phyloP scores from a whole-genome alignment of 345 rosid species.

The Sisymbrium altissimum region DNA sequence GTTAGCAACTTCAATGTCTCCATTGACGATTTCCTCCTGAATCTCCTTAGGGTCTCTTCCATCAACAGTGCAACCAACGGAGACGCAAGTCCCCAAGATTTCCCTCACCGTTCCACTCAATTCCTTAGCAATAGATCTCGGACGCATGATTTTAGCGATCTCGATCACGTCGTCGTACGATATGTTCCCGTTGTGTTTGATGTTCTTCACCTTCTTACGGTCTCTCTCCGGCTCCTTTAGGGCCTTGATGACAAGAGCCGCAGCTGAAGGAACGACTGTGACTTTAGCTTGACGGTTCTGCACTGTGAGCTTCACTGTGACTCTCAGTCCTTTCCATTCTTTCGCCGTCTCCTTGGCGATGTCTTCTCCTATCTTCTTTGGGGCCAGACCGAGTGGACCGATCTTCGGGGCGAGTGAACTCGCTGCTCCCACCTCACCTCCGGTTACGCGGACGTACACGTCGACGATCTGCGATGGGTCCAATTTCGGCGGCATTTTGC shows the following conservation, averaged over 20 bases:
- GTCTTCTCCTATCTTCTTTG: slow-evolving; percentile 77
- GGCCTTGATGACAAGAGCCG: slow-evolving; percentile 59
- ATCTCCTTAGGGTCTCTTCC: slow-evolving; percentile 56
- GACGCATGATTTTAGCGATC: slow-evolving; percentile 50
- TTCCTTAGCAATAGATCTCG: slow-evolving; percentile 60
- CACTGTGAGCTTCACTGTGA: slow-evolving; percentile 64
- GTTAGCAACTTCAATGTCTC: slow-evolving; percentile 49
- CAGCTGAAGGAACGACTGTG: slow-evolving; percentile 60
- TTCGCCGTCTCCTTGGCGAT: slow-evolving; percentile 69
- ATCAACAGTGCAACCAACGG: slow-evolving; percentile 61
- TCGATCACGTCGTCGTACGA: slow-evolving; percentile 57
- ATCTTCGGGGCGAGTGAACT: slow-evolving; percentile 69
- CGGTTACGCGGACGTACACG: slow-evolving; percentile 65
- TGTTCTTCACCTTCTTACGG: slow-evolving; percentile 48
- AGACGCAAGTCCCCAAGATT: slow-evolving; percentile 60
- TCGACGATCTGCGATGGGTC: slow-evolving; percentile 64
- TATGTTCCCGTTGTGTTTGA: slow-evolving; percentile 47
- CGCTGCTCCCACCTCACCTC: slow-evolving; percentile 68
- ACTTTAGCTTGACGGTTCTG: slow-evolving; percentile 72
- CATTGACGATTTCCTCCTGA: slow-evolving; percentile 48
- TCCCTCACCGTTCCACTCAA: slow-evolving; percentile 55
- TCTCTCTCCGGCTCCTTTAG: slow-evolving; percentile 63
- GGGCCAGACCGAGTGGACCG: slow-evolving; percentile 78
- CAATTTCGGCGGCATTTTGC: slow-evolving; percentile 67
- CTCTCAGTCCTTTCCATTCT: slow-evolving; percentile 69